These are phyloP conservation scores for Fraxinus greggii DNA, from an alignment of 305 asterid species.

Conservation along the genomic window DNA sequence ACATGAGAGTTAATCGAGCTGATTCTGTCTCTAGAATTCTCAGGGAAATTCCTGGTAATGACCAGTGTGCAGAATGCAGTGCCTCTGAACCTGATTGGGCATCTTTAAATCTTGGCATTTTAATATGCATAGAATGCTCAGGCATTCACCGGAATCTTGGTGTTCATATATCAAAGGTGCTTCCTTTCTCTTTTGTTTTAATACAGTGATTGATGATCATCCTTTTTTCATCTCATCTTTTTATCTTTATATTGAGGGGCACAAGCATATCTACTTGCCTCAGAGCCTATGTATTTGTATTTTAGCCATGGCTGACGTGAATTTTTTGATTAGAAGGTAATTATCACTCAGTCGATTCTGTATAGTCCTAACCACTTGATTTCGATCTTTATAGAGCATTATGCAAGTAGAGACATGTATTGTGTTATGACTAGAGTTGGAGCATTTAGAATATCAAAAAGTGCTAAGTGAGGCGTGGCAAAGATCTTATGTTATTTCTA, in stretches of 20 bases:
- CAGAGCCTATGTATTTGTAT: background rate
- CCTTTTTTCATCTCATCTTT: background rate
- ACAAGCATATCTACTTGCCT: background rate
- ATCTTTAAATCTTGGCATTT: conserved; percentile 88
- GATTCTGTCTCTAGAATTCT: conserved; percentile 74
- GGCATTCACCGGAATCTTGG: conserved; percentile 99
- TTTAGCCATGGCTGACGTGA: background rate
- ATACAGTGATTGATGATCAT: background rate
- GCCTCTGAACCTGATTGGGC: conserved; percentile 97
- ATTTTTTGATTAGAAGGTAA: background rate
- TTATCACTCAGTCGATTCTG: background rate
- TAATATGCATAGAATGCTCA: conserved; percentile 97
- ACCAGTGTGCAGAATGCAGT: conserved; percentile 84
- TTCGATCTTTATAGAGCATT: background rate
- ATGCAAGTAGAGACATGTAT: background rate
- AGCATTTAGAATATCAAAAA: background rate
- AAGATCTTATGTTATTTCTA: background rate
- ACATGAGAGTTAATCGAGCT: conserved; percentile 41
- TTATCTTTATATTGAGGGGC: background rate
- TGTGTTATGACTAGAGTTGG: background rate
- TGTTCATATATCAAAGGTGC: conserved; percentile 95
- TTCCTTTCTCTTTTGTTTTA: background rate
- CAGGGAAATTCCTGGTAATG: conserved; percentile 81
- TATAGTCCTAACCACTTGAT: background rate
- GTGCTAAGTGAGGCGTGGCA: background rate